These are phyloP conservation scores for Alternaria hordeiaustralica DNA, from an alignment of 2,329 filamentous ascomycete genomes.

Conservation along the genomic window DNA sequence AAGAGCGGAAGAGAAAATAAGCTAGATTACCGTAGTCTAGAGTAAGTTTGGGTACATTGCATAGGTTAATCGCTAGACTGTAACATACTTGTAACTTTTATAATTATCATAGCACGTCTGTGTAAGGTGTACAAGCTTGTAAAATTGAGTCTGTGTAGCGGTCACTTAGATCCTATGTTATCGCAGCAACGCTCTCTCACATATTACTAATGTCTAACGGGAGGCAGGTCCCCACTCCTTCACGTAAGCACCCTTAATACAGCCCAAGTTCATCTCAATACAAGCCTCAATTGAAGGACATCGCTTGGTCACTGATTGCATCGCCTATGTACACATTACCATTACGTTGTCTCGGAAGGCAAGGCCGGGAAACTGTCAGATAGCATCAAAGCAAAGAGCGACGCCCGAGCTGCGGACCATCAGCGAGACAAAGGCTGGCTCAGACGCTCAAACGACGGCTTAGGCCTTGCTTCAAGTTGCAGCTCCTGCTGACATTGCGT, in stretches of 20 bases:
- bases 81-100: neutral
- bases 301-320: neutral
- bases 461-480: neutral
- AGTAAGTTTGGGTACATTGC: neutral
- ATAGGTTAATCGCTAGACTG: neutral
- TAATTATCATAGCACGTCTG: neutral
- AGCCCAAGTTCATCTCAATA: neutral
- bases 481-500: neutral
- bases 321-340: neutral
- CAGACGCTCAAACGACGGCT: neutral
- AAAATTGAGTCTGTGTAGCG: neutral
- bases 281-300: neutral
- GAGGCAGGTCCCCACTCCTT: neutral
- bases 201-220: neutral
- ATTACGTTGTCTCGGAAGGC: neutral
- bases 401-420: neutral
- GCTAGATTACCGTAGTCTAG: neutral
- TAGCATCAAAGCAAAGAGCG: neutral
- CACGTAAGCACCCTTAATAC: neutral
- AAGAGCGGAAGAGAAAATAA: slow-evolving; percentile 1
- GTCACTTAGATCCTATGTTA: neutral
- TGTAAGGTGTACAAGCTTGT: neutral
- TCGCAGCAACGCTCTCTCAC: neutral
- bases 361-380: neutral
- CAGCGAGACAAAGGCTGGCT: neutral